Evolutionary conservation across 2,329 filamentous ascomycete genomes (phyloP).

Genomic region (Aspergillus fischeri): DNA sequence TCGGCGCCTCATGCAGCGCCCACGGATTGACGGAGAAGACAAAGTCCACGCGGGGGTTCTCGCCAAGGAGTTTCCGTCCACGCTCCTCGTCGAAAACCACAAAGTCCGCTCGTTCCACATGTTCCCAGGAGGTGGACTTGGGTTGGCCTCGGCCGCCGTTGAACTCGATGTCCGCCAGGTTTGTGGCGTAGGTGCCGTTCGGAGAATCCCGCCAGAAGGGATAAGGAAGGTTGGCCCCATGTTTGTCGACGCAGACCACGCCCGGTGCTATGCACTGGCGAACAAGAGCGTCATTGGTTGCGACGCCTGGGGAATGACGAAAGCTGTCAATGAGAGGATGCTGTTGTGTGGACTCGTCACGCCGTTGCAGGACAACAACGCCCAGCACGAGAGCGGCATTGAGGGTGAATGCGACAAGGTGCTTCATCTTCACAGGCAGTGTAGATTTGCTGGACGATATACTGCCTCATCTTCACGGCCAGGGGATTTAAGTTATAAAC

Average conservation of each 20-base stretch:
- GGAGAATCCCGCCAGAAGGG: not conserved
- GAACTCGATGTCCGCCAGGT: not conserved
- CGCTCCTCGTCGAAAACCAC: constrained; percentile 4
- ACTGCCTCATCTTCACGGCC: not conserved
- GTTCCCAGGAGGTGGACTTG: constrained; percentile 3
- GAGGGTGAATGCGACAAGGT: not conserved
- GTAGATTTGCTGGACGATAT: not conserved
- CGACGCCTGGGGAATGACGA: not conserved
- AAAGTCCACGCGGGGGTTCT: not conserved
- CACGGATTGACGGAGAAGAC: constrained; percentile 1
- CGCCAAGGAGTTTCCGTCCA: not conserved
- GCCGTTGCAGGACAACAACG: not conserved
- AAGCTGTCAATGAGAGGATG: not conserved
- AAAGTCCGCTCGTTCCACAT: constrained; percentile 13
- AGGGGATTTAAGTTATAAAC: not conserved
- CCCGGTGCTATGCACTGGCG: not conserved
- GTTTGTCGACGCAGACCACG: not conserved
- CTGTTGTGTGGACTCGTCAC: not conserved
- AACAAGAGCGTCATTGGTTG: not conserved
- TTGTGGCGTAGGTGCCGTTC: not conserved
- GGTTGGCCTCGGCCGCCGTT: not conserved
- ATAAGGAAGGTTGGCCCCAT: not conserved
- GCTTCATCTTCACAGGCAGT: not conserved
- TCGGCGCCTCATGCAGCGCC: constrained; percentile 1
- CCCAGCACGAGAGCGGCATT: not conserved